Evolutionary conservation across 305 asterid genomes (phyloP).

Genomic region (Fraxinus platypoda): DNA sequence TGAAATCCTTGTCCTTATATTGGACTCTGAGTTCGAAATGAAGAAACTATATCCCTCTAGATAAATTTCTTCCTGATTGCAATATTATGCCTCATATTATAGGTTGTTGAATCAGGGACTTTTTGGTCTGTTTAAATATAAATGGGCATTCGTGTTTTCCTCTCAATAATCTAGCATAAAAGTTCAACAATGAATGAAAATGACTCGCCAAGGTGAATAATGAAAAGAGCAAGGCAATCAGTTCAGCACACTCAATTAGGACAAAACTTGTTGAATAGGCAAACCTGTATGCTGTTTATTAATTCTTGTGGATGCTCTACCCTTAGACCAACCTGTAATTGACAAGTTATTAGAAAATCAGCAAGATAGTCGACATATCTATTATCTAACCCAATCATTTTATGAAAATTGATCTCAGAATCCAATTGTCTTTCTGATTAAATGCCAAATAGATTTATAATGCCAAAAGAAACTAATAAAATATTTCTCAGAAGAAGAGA

Average conservation of each 20-base stretch:
- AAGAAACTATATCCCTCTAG: background rate
- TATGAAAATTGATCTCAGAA: conserved; percentile 10
- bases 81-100: background rate
- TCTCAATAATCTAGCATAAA: background rate
- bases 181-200: background rate
- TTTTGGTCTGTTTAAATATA: background rate
- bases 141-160: background rate
- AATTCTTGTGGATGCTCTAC: conserved; percentile 95
- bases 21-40: background rate
- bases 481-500: background rate
- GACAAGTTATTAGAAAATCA: conserved; percentile 15
- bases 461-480: background rate
- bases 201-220: background rate
- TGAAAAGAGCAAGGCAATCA: conserved; percentile 4
- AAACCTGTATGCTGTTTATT: conserved; percentile 86
- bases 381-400: conserved; percentile 1
- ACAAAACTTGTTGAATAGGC: background rate
- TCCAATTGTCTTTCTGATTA: conserved; percentile 6
- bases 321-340: conserved; percentile 81
- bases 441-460: conserved; percentile 13
- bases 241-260: background rate
- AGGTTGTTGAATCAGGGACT: background rate
- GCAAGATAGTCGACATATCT: background rate
- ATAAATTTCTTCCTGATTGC: background rate
- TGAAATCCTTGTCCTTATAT: background rate